phyloP scores from a whole-genome alignment of 768 basidiomycete genomes.

The Lentinus brumalis region DNA sequence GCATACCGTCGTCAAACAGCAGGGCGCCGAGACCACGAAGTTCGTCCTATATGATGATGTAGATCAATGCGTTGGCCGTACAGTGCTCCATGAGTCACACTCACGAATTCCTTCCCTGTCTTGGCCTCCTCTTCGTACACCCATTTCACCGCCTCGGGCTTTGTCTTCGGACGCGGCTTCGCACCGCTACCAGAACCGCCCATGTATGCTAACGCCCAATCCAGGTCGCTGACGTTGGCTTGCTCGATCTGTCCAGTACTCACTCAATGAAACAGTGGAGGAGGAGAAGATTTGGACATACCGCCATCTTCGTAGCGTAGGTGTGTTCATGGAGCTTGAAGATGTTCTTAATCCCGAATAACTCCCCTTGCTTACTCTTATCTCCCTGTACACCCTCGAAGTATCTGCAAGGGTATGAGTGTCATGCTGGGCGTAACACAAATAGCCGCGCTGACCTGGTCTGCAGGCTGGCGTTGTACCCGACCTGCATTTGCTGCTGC shows the following conservation, averaged over 20 bases:
- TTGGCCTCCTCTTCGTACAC: conserved; percentile 45
- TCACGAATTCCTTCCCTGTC: conserved; percentile 23
- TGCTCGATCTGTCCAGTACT: conserved; percentile 65
- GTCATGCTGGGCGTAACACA: too few species aligned
- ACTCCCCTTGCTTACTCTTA: conserved; percentile 70
- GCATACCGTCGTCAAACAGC: conserved; percentile 69
- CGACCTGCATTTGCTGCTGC: conserved; percentile 92
- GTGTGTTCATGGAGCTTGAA: conserved; percentile 75
- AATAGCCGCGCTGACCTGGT: conserved; percentile 27
- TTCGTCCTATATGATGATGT: conserved; percentile 41
- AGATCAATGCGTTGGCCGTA: background rate
- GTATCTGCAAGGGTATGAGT: conserved; percentile 45
- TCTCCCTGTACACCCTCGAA: conserved; percentile 86
- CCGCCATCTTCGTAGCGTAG: conserved; percentile 72
- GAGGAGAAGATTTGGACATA: conserved; percentile 35
- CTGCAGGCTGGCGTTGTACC: conserved; percentile 81
- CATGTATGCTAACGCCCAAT: conserved; percentile 79
- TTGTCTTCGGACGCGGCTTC: conserved; percentile 9
- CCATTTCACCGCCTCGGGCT: conserved; percentile 38
- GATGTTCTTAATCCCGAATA: conserved; percentile 86
- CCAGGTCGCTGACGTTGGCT: conserved; percentile 70
- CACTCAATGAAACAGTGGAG: background rate
- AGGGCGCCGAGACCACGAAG: conserved; percentile 63
- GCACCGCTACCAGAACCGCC: conserved; percentile 32
- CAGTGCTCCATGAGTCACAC: background rate